Evolutionary conservation across 176 grass and related monocot species (phyloP).

Genomic region (Calamus simplicifolius): DNA sequence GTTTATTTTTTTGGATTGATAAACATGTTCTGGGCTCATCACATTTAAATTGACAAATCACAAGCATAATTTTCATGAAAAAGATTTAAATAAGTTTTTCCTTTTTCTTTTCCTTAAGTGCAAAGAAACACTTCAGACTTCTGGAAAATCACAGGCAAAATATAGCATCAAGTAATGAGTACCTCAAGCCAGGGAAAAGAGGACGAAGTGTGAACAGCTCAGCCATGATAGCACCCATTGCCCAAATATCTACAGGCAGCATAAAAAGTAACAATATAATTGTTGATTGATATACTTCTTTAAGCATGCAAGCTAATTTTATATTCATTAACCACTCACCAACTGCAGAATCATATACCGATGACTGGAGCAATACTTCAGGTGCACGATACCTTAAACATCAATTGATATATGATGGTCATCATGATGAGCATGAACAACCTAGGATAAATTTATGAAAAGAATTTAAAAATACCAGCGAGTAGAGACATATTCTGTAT

Average conservation of each 20-base stretch:
- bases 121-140: too few relatives aligned
- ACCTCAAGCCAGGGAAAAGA: slow-evolving; percentile 96
- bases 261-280: slow-evolving; percentile 5
- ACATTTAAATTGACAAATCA: too few relatives aligned
- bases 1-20: too few relatives aligned
- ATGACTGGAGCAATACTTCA: slow-evolving; percentile 91
- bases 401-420: too few relatives aligned
- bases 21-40: too few relatives aligned
- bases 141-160: background rate
- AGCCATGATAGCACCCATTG: slow-evolving; percentile 99
- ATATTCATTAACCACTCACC: slow-evolving; percentile 30
- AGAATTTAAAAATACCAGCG: slow-evolving; percentile 41
- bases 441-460: background rate
- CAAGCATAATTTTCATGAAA: too few relatives aligned
- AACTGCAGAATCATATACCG: slow-evolving; percentile 85
- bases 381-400: slow-evolving; percentile 81
- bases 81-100: too few relatives aligned
- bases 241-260: slow-evolving; percentile 87
- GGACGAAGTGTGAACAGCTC: slow-evolving; percentile 90
- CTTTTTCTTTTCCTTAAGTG: too few relatives aligned
- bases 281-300: too few relatives aligned
- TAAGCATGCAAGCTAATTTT: too few relatives aligned
- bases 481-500: slow-evolving; percentile 99
- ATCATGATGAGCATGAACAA: too few relatives aligned
- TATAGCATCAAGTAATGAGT: slow-evolving; percentile 20